Evolutionary conservation across 805 yeast genomes (phyloP).

Genomic region (Groenewaldozyma tartarivorans): DNA sequence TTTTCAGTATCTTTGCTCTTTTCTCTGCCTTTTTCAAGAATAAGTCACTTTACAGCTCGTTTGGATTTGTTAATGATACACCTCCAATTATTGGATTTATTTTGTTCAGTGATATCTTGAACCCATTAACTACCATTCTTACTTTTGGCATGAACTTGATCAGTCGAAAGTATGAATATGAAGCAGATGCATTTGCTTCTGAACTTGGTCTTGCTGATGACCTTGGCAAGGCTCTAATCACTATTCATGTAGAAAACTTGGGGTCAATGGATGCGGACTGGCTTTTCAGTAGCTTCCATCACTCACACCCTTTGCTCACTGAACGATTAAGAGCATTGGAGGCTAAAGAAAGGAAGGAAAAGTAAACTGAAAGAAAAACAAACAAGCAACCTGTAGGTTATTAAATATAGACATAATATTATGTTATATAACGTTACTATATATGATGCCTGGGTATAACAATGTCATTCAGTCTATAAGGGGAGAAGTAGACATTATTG

Average conservation of each 20-base stretch:
- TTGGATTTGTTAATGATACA: slow-evolving; percentile 59
- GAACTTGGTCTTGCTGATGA: slow-evolving; percentile 60
- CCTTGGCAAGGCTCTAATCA: slow-evolving; percentile 63
- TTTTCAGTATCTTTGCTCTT: slow-evolving; percentile 54
- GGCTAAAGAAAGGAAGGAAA: slow-evolving; percentile 9
- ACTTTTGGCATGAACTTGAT: slow-evolving; percentile 59
- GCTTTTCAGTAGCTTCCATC: slow-evolving; percentile 78
- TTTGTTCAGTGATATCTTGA: slow-evolving; percentile 66
- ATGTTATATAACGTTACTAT: too few relatives aligned
- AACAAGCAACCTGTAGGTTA: background rate
- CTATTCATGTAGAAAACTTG: slow-evolving; percentile 70
- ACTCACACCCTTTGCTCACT: slow-evolving; percentile 84
- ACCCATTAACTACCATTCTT: slow-evolving; percentile 65
- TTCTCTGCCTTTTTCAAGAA: slow-evolving; percentile 78
- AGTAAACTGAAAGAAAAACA: background rate
- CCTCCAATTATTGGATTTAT: slow-evolving; percentile 79
- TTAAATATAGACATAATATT: background rate
- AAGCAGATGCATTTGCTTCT: slow-evolving; percentile 85
- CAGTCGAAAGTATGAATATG: slow-evolving; percentile 82
- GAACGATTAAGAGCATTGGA: slow-evolving; percentile 77
- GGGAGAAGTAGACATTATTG: background rate
- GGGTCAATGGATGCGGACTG: slow-evolving; percentile 83
- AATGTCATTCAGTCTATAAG: background rate
- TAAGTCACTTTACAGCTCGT: slow-evolving; percentile 62
- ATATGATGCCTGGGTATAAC: background rate